Conservation (phyloP, 352 stramenopile genomes). For the Nothophytophthora sp. region DNA sequence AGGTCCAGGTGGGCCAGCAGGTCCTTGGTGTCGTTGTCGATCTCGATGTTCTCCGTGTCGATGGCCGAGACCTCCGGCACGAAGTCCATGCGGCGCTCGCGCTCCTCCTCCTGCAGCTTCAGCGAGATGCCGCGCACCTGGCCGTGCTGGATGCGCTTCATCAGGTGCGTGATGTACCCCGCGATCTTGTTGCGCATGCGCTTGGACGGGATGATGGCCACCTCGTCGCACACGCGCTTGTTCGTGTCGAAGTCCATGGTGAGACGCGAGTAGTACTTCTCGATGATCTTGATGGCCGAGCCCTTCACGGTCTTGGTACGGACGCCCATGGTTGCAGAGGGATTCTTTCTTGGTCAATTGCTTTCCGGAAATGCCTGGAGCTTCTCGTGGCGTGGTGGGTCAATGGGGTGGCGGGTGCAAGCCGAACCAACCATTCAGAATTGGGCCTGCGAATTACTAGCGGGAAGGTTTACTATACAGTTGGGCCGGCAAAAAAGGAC, state of each 20-base stretch:
- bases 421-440: constrained; percentile 24
- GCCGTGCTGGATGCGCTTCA: constrained; percentile 99
- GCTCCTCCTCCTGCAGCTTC: constrained; percentile 99
- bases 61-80: constrained; percentile 98
- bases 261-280: constrained; percentile 99
- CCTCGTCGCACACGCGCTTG: constrained; percentile 97
- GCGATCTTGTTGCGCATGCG: constrained; percentile 99
- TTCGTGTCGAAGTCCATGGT: constrained; percentile 99
- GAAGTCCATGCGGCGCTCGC: constrained; percentile 99
- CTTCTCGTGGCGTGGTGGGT: no score
- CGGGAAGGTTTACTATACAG: background rate
- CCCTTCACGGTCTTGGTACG: constrained; percentile 99
- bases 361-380: constrained; percentile 48
- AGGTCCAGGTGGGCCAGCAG: constrained; percentile 97
- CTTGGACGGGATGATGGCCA: constrained; percentile 99
- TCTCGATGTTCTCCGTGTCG: constrained; percentile 94
- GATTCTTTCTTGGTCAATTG: constrained; percentile 37
- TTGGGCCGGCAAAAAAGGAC: no score
- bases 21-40: constrained; percentile 99
- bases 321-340: constrained; percentile 93
- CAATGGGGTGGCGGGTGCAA: background rate
- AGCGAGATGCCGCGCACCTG: constrained; percentile 99
- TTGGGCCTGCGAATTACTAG: constrained; percentile 11
- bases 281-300: constrained; percentile 99
- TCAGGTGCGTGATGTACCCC: constrained; percentile 99